Conservation (phyloP, 2,329 filamentous ascomycete species). For the Penicillium expansum region DNA sequence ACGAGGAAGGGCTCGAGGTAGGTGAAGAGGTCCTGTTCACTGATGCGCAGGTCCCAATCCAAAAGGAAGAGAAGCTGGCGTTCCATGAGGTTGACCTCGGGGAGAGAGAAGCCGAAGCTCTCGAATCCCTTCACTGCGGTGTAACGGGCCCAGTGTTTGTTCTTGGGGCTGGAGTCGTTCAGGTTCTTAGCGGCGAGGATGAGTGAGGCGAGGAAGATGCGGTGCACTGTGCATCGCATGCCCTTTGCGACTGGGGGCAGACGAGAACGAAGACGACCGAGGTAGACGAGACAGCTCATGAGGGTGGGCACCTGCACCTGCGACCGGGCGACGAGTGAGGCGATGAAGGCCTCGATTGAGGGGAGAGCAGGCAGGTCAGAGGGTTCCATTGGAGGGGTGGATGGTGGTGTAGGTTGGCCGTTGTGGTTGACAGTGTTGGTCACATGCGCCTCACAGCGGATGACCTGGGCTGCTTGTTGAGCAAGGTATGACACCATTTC, state of each 20-base stretch:
- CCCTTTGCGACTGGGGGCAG: constrained; percentile 94
- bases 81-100: constrained; percentile 99
- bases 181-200: constrained; percentile 87
- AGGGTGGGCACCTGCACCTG: constrained; percentile 96
- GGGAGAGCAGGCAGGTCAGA: constrained; percentile 58
- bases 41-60: constrained; percentile 89
- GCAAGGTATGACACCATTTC: constrained; percentile 51
- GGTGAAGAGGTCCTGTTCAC: constrained; percentile 77
- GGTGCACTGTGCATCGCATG: constrained; percentile 92
- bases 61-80: constrained; percentile 94
- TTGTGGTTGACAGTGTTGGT: constrained; percentile 42
- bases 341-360: constrained; percentile 85
- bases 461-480: constrained; percentile 47
- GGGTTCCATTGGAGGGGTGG: constrained; percentile 54
- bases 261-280: constrained; percentile 75
- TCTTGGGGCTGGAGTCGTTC: constrained; percentile 98
- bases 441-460: constrained; percentile 53
- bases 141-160: constrained; percentile 99
- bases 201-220: constrained; percentile 78
- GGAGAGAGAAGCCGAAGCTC: constrained; percentile 85
- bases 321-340: constrained; percentile 82
- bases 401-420: constrained; percentile 59
- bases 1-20: constrained; percentile 86
- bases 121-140: constrained; percentile 70
- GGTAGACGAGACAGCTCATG: constrained; percentile 95